Conservation (phyloP, 352 stramenopile species). For the Globisporangium spiculum region DNA sequence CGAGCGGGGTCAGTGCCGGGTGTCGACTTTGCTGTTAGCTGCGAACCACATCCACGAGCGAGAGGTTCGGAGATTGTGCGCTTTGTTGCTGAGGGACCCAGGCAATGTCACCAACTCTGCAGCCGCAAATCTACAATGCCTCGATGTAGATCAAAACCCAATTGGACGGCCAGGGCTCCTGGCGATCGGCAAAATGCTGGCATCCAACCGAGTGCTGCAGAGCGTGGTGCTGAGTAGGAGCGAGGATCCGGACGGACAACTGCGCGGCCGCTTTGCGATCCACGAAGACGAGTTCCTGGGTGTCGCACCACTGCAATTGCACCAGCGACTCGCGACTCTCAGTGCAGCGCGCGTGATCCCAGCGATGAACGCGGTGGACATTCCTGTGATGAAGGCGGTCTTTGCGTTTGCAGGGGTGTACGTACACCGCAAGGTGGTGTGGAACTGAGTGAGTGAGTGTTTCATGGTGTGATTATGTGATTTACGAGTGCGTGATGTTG, state of each 20-base stretch:
- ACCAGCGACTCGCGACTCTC: conserved; percentile 28
- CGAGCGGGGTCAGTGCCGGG: conserved; percentile 14
- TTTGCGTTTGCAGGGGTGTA: conserved; percentile 23
- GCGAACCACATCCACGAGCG: conserved; percentile 33
- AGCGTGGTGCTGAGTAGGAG: conserved; percentile 27
- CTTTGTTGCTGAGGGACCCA: conserved; percentile 19
- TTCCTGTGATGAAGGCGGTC: conserved; percentile 29
- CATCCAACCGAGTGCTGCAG: conserved; percentile 25
- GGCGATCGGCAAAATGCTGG: conserved; percentile 16
- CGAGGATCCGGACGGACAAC: conserved; percentile 20
- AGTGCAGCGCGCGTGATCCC: conserved; percentile 11
- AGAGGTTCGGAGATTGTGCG: conserved; percentile 29
- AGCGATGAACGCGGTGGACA: conserved; percentile 22
- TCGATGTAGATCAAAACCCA: conserved; percentile 42
- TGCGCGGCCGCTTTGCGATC: conserved; percentile 21
- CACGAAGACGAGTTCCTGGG: conserved; percentile 28
- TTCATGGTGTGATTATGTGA: conserved; percentile 5
- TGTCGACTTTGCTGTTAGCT: conserved; percentile 32
- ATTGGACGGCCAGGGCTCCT: conserved; percentile 21
- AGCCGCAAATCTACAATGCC: conserved; percentile 19
- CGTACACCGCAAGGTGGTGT: conserved; percentile 30
- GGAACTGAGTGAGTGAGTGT: conserved; percentile 24
- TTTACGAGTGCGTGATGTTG: not conserved
- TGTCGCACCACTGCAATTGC: conserved; percentile 16
- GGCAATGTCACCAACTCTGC: conserved; percentile 7